A percentile compares a stretch with the other conserved stretches of the same genome.
These are phyloP conservation scores for Alnus rubra DNA, from an alignment of 306 rosid genomes.

Conservation along the genomic window DNA sequence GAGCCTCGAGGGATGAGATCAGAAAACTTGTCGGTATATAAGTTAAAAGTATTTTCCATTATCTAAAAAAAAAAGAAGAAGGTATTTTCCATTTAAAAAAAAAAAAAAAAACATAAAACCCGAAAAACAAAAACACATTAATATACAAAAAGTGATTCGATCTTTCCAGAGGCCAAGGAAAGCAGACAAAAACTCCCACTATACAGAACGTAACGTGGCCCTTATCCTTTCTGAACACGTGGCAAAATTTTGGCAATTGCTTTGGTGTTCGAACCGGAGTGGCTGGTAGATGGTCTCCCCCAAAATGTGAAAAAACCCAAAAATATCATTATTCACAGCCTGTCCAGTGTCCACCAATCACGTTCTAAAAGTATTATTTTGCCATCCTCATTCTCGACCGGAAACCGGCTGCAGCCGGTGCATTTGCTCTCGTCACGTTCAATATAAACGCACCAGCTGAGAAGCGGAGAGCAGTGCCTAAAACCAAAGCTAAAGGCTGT, in stretches of 20 bases:
- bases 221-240: conserved; percentile 41
- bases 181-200: conserved; percentile 16
- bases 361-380: not conserved
- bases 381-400: conserved; percentile 28
- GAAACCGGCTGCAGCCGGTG: conserved; percentile 59
- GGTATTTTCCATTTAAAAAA: too few species aligned
- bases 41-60: too few species aligned
- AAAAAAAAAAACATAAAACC: too few species aligned
- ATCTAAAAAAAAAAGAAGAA: too few species aligned
- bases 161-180: conserved; percentile 44
- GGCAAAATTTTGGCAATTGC: conserved; percentile 20
- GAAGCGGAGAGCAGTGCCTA: conserved; percentile 2
- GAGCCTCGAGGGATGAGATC: too few species aligned
- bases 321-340: conserved; percentile 34
- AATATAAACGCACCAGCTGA: conserved; percentile 32
- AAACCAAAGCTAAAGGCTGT: not conserved
- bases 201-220: conserved; percentile 34
- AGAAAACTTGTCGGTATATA: too few species aligned
- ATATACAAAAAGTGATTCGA: conserved; percentile 1
- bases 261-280: conserved; percentile 8
- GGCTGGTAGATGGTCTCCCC: not conserved
- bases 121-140: not conserved
- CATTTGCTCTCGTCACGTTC: conserved; percentile 1
- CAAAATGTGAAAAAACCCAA: not conserved
- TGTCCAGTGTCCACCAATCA: conserved; percentile 36